These are phyloP conservation scores for Tilletia caries DNA, from an alignment of 1,284 basidiomycete species.

Conservation along the genomic window DNA sequence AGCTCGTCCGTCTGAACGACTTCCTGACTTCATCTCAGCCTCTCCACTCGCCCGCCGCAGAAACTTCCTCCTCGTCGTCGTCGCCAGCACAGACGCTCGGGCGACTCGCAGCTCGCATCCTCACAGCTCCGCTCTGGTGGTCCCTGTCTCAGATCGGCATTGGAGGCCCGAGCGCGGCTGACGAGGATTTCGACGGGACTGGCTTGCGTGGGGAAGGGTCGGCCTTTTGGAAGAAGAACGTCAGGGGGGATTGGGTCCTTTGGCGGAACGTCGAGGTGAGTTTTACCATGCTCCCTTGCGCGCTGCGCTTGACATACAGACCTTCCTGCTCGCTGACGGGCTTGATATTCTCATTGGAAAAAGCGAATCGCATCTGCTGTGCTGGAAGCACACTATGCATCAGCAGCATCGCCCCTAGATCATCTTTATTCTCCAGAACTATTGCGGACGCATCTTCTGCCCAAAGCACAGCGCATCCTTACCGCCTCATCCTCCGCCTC, in stretches of 20 bases:
- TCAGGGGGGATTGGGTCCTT: conserved; percentile 73
- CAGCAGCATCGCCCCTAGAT: background rate
- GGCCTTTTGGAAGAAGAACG: conserved; percentile 60
- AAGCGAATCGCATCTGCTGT: conserved; percentile 16
- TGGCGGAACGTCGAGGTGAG: conserved; percentile 63
- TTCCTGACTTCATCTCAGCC: conserved; percentile 66
- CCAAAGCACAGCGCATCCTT: conserved; percentile 5
- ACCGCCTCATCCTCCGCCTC: background rate
- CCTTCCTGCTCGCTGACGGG: no score
- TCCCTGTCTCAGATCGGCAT: conserved; percentile 73
- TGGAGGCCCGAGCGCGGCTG: conserved; percentile 63
- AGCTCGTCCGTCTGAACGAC: conserved; percentile 60
- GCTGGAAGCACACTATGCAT: conserved; percentile 17
- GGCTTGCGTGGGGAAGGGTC: background rate
- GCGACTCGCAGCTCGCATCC: background rate
- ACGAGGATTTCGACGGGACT: conserved; percentile 21
- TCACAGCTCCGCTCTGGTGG: conserved; percentile 58
- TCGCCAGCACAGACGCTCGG: background rate
- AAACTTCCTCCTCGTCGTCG: background rate
- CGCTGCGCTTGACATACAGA: no score
- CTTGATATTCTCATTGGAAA: conserved; percentile 53
- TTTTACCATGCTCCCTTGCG: background rate
- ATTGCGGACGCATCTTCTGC: conserved; percentile 17
- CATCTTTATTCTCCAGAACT: conserved; percentile 8
- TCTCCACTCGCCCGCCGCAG: conserved; percentile 61